Conservation (phyloP, 345 rosid genomes). For the Passiflora organensis region DNA sequence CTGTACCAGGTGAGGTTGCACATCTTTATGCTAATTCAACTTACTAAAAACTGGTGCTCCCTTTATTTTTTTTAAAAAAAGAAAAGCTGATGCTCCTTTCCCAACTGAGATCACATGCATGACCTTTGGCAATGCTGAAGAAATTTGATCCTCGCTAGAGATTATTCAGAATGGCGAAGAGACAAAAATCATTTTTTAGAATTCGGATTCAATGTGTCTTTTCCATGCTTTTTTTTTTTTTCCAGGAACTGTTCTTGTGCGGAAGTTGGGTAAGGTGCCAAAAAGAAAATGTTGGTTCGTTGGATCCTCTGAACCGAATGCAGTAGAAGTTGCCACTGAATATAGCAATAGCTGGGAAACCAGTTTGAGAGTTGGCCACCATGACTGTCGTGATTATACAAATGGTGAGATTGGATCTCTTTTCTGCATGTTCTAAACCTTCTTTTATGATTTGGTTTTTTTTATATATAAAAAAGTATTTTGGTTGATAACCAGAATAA, state of each 20-base stretch:
- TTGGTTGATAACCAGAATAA: background rate
- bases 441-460: background rate
- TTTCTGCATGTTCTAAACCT: background rate
- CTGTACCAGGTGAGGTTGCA: slow-evolving; percentile 41
- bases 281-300: slow-evolving; percentile 63
- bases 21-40: no score
- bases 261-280: slow-evolving; percentile 55
- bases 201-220: background rate
- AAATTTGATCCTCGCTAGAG: background rate
- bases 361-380: slow-evolving; percentile 55
- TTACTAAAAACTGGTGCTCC: no score
- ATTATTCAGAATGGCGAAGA: no score
- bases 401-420: slow-evolving; percentile 41
- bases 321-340: slow-evolving; percentile 38
- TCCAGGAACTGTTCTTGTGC: slow-evolving; percentile 45
- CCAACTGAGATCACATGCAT: no score
- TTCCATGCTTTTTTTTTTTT: background rate
- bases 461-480: no score
- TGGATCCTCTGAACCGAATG: slow-evolving; percentile 47
- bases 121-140: no score
- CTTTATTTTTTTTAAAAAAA: no score
- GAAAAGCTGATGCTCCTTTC: no score
- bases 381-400: slow-evolving; percentile 73
- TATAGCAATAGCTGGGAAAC: slow-evolving; percentile 57
- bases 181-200: background rate